Evolutionary conservation across 1,284 basidiomycete species (phyloP).

Genomic region (Puccinia hordei): DNA sequence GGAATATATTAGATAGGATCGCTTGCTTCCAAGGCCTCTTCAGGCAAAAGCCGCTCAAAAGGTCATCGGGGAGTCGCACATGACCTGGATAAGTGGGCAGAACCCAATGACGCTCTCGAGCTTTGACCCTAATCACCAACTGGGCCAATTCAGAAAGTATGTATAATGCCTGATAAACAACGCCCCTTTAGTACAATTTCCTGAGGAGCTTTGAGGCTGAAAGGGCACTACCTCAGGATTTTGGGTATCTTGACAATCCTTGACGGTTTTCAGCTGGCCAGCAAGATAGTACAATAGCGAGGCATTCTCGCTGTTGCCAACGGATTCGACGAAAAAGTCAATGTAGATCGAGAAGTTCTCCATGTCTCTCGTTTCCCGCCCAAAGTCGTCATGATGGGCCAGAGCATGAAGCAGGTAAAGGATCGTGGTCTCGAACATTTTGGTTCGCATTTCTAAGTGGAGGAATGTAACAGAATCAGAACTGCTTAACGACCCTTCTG

Average conservation of each 20-base stretch:
- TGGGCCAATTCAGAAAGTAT: conserved; percentile 85
- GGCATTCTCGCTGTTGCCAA: conserved; percentile 76
- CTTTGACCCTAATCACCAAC: conserved; percentile 74
- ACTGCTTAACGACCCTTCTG: conserved; percentile 9
- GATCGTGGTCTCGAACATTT: conserved; percentile 77
- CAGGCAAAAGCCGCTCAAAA: conserved; percentile 63
- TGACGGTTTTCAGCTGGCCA: conserved; percentile 78
- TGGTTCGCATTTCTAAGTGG: conserved; percentile 64
- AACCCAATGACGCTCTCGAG: conserved; percentile 72
- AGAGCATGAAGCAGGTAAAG: conserved; percentile 82
- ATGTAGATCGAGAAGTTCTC: conserved; percentile 72
- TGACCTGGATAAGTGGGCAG: conserved; percentile 78
- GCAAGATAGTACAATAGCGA: conserved; percentile 81
- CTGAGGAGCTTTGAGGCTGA: neutral
- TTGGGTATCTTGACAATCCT: conserved; percentile 70
- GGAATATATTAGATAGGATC: neutral
- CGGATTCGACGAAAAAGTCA: conserved; percentile 78
- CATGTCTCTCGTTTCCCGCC: conserved; percentile 65
- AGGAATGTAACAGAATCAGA: conserved; percentile 16
- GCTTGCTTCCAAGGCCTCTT: conserved; percentile 55
- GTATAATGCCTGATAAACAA: conserved; percentile 73
- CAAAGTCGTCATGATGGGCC: conserved; percentile 91
- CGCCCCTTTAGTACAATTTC: neutral
- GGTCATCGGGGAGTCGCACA: conserved; percentile 77
- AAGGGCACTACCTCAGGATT: conserved; percentile 67